Percentiles rank a stretch among this genome's conserved stretches.
Evolutionary conservation across 2,329 filamentous ascomycete species (phyloP).

Genomic region (Verticillium zaregamsianum): DNA sequence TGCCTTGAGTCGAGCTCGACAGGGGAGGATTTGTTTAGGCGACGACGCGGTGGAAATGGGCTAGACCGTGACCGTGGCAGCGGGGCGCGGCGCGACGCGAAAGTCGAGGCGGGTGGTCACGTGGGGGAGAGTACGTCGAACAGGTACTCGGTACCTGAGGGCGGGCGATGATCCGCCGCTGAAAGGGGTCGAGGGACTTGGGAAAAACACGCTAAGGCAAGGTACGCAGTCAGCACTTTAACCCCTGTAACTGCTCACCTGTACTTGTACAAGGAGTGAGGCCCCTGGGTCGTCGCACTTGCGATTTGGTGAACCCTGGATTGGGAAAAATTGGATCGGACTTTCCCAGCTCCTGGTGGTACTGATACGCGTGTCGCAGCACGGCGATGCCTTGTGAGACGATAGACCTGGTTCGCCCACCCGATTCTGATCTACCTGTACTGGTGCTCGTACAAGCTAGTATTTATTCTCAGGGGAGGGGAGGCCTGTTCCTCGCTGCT

Average conservation of each 20-base stretch:
- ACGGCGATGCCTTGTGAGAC: too few species aligned
- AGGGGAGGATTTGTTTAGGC: background rate
- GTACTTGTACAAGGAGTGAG: too few species aligned
- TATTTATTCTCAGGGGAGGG: too few species aligned
- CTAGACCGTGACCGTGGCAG: background rate
- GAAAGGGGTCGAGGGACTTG: background rate
- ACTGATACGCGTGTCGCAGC: too few species aligned
- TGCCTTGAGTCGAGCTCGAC: background rate
- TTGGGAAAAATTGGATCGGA: background rate
- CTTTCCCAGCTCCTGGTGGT: too few species aligned
- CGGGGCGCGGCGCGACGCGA: background rate
- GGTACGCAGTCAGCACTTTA: background rate
- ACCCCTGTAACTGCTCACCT: background rate
- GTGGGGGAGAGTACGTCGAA: background rate
- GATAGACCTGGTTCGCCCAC: too few species aligned
- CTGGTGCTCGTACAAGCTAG: too few species aligned
- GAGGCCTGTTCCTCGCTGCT: too few species aligned
- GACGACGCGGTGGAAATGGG: background rate
- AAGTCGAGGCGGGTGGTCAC: constrained; percentile 1
- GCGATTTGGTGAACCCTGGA: background rate
- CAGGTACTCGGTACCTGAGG: background rate
- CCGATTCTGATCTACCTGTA: too few species aligned
- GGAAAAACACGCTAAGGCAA: background rate
- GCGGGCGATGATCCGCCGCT: too few species aligned
- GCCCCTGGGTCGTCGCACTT: background rate